phyloP scores from a whole-genome alignment of 352 stramenopile genomes.

The Peronospora belbahrii region DNA sequence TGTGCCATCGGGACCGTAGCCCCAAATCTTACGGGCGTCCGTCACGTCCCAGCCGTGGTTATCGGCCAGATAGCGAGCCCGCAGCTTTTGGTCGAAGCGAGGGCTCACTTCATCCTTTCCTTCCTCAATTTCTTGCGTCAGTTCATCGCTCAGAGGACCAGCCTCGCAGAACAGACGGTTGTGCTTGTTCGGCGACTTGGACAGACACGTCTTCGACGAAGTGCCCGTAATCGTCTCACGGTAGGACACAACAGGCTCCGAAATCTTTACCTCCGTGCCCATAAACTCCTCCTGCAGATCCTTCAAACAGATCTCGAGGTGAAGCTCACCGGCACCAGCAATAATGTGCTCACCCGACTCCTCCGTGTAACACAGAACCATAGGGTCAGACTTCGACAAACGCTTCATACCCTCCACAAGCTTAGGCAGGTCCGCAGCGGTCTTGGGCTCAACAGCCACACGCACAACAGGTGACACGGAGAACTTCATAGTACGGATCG shows the following conservation, averaged over 20 bases:
- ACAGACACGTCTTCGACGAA: slow-evolving; percentile 94
- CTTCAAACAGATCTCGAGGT: slow-evolving; percentile 99
- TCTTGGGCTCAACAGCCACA: slow-evolving; percentile 99
- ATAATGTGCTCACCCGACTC: slow-evolving; percentile 99
- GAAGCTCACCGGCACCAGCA: slow-evolving; percentile 96
- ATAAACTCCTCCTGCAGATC: slow-evolving; percentile 99
- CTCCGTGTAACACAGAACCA: slow-evolving; percentile 99
- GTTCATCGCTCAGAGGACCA: slow-evolving; percentile 86
- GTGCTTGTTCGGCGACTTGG: slow-evolving; percentile 99
- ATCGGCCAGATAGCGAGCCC: slow-evolving; percentile 95
- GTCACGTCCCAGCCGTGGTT: slow-evolving; percentile 97
- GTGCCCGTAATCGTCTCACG: slow-evolving; percentile 96
- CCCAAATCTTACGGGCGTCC: slow-evolving; percentile 99
- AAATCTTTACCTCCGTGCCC: slow-evolving; percentile 97
- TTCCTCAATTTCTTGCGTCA: slow-evolving; percentile 96
- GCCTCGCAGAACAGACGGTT: slow-evolving; percentile 98
- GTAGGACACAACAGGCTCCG: slow-evolving; percentile 98
- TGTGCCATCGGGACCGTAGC: slow-evolving; percentile 97
- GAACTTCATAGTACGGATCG: slow-evolving; percentile 99
- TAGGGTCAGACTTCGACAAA: slow-evolving; percentile 99
- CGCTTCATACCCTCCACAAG: slow-evolving; percentile 99
- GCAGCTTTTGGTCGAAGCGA: slow-evolving; percentile 94
- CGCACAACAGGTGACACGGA: slow-evolving; percentile 98
- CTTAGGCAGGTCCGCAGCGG: slow-evolving; percentile 97
- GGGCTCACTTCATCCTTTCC: slow-evolving; percentile 88